Evolutionary conservation across 169 alveolate species (phyloP), one percentile per base, ranked within the genome.

Genomic region (Plasmodium yoelii): DNA sequence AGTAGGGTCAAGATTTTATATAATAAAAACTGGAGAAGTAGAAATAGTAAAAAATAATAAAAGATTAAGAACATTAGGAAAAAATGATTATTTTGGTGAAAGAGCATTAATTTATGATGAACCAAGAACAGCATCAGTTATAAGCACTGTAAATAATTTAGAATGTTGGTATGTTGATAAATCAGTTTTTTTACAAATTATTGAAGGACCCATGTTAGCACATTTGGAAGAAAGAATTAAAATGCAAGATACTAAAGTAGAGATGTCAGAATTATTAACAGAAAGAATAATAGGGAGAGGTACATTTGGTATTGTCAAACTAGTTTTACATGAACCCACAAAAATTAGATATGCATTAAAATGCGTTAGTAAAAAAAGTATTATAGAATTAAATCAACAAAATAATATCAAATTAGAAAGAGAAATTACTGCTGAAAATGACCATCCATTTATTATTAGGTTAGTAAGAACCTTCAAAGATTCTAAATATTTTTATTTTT

Each of bases 71-170:
- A 97, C 97, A 9, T 88, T 96, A 39, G 98, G 97, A 19, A 96
- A 95, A 61, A 94, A 96, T 65, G 99, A 97, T 88, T 98, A 96
- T 87, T 98, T 98, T 87, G 99, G 99, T 7, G 99, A 98, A 73
- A 93, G 99, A 56, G 98, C 99, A 5, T 87, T 98, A 19, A 91
- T 98, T 61, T 96, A 94, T 63, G 97, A 96, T 68, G 99, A 97
- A 91, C 95, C 95, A 39, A 87, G 99, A 53, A 88, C 97, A 2
- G 98, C 99, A n/a, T 94, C 99, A 4, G 98, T 97, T 47, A 94
- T 94, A 71, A 88, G 95, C 39, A 92, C 89, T 68, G 88, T 93
- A 46, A 55, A 93, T n/a, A 77, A 87, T 55, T 73, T 91, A 2
- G 95, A 90, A 42, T 92, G 94, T 55, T 94, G 98, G 98, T 95